Conservation (phyloP, 108 stramenopile genomes). For the Fragilaria radians region DNA sequence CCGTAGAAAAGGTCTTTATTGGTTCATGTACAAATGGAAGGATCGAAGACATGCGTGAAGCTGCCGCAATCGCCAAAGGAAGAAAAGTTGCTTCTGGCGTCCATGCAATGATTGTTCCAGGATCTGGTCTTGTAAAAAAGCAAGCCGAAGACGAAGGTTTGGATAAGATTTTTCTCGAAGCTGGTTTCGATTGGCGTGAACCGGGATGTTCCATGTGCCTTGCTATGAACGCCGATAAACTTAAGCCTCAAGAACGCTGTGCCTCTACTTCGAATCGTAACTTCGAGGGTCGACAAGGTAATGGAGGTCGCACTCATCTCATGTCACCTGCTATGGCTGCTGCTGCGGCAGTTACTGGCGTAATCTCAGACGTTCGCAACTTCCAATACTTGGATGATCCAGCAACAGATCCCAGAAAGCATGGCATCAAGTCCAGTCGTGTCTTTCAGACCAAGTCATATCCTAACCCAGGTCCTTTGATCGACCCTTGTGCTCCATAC, state of each 20-base stretch:
- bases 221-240: constrained; percentile 93
- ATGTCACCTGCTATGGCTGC: constrained; percentile 93
- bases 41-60: constrained; percentile 90
- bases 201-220: constrained; percentile 96
- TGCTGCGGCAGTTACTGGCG: constrained; percentile 79
- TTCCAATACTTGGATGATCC: constrained; percentile 74
- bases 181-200: constrained; percentile 94
- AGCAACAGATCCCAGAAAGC: constrained; percentile 51
- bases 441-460: constrained; percentile 65
- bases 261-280: constrained; percentile 94
- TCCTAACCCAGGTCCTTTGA: constrained; percentile 54
- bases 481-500: constrained; percentile 77
- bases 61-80: constrained; percentile 86
- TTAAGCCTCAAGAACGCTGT: constrained; percentile 88
- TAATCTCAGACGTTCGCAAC: constrained; percentile 83
- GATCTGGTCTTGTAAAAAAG: constrained; percentile 89
- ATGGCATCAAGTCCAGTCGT: constrained; percentile 26
- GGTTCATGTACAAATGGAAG: constrained; percentile 94
- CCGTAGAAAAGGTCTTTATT: constrained; percentile 88
- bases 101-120: constrained; percentile 93
- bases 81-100: constrained; percentile 79
- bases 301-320: constrained; percentile 88
- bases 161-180: constrained; percentile 84
- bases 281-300: constrained; percentile 94
- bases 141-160: constrained; percentile 91